These are phyloP conservation scores for Agaricales sp. DNA, from an alignment of 1,284 basidiomycete species.

Conservation along the genomic window DNA sequence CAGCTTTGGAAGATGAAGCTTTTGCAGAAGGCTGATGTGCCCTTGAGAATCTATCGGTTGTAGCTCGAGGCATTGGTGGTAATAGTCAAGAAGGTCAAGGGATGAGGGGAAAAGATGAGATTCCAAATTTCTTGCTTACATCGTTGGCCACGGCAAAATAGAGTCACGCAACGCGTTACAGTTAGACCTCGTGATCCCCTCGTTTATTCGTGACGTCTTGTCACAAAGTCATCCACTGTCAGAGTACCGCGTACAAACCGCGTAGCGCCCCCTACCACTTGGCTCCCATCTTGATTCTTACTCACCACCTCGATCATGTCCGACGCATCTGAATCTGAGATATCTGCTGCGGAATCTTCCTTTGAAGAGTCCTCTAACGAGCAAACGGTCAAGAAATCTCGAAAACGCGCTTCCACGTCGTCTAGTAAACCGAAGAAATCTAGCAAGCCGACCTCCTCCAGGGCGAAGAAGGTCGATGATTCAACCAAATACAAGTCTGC, in stretches of 20 bases:
- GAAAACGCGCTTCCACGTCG: background rate
- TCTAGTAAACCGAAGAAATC: background rate
- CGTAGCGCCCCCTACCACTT: too few species aligned
- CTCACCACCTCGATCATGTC: background rate
- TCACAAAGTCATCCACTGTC: too few species aligned
- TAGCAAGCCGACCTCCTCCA: background rate
- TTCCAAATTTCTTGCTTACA: too few species aligned
- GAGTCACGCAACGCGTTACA: too few species aligned
- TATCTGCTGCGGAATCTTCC: background rate
- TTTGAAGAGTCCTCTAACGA: background rate
- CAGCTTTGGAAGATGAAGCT: slow-evolving; percentile 32
- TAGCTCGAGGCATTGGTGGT: slow-evolving; percentile 82
- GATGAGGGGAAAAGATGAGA: slow-evolving; percentile 4
- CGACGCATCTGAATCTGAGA: background rate
- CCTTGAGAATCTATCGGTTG: slow-evolving; percentile 70
- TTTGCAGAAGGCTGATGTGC: slow-evolving; percentile 71
- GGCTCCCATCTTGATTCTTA: too few species aligned
- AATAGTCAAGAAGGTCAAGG: too few species aligned
- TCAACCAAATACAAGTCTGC: background rate
- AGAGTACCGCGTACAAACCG: too few species aligned
- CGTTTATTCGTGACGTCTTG: too few species aligned
- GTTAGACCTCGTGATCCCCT: too few species aligned
- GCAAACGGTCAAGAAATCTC: background rate
- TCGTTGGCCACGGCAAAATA: too few species aligned
- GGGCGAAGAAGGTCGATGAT: background rate